Evolutionary conservation across 2,329 filamentous ascomycete species (phyloP).

Genomic region (Stromatinia cepivora): DNA sequence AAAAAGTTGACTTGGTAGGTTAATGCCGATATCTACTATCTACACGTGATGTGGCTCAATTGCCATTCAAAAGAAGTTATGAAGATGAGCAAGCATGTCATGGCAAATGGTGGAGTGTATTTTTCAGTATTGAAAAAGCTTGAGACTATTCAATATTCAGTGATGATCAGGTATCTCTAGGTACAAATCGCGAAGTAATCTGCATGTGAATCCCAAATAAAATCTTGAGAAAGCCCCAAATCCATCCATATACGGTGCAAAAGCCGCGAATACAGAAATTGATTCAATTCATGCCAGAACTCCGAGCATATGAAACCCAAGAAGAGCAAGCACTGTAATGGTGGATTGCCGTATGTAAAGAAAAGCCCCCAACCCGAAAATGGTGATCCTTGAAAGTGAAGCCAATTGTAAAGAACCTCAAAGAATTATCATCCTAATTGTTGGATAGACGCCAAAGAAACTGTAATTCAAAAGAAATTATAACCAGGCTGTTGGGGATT

Average conservation of each 20-base stretch:
- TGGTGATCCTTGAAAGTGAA: background rate
- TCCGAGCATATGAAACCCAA: constrained; percentile 11
- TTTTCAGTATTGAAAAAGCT: background rate
- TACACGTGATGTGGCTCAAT: constrained; percentile 15
- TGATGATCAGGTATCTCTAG: background rate
- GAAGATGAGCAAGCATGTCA: background rate
- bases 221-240: background rate
- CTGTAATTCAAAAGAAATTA: background rate
- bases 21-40: constrained; percentile 10
- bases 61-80: background rate
- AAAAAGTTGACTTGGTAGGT: background rate
- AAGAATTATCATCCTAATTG: background rate
- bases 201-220: constrained; percentile 9
- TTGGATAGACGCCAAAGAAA: background rate
- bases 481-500: background rate
- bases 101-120: background rate
- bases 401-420: background rate
- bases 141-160: background rate
- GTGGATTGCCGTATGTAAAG: background rate
- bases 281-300: constrained; percentile 12
- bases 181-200: background rate
- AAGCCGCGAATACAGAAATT: constrained; percentile 4
- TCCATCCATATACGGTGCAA: background rate
- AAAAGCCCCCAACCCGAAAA: constrained; percentile 3
- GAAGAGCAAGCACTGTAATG: background rate